These are phyloP conservation scores for Candida ascalaphidarum DNA, from an alignment of 805 yeast species.

Conservation along the genomic window DNA sequence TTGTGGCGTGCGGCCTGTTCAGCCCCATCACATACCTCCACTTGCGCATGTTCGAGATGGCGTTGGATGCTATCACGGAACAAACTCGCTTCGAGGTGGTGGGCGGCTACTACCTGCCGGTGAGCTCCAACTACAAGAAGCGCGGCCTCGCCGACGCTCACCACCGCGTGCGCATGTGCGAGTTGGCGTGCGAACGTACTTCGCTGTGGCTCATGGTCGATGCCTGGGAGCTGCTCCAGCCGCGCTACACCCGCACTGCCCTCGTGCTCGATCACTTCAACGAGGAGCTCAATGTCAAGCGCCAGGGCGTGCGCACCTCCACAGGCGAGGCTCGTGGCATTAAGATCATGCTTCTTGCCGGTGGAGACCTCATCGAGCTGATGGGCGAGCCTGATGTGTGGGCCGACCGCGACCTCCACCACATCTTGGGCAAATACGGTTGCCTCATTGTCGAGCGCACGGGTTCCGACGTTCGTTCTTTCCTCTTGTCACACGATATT, in stretches of 20 bases:
- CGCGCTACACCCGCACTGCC: slow-evolving; percentile 87
- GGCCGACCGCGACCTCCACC: slow-evolving; percentile 94
- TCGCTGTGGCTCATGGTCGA: slow-evolving; percentile 98
- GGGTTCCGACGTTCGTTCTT: slow-evolving; percentile 90
- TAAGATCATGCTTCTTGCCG: slow-evolving; percentile 92
- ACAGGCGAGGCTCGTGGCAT: slow-evolving; percentile 67
- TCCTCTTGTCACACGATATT: slow-evolving; percentile 86
- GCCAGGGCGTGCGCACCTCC: slow-evolving; percentile 70
- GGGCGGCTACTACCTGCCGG: slow-evolving; percentile 96
- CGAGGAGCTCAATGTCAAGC: slow-evolving; percentile 83
- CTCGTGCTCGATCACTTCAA: slow-evolving; percentile 94
- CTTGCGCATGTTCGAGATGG: slow-evolving; percentile 98
- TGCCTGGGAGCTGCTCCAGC: slow-evolving; percentile 96
- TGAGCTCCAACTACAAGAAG: slow-evolving; percentile 84
- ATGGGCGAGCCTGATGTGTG: slow-evolving; percentile 99
- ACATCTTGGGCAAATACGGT: slow-evolving; percentile 91
- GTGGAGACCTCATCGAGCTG: slow-evolving; percentile 94
- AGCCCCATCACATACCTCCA: slow-evolving; percentile 94
- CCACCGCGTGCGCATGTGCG: slow-evolving; percentile 97
- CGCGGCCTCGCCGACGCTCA: slow-evolving; percentile 84
- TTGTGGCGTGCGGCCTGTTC: slow-evolving; percentile 96
- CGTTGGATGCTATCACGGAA: slow-evolving; percentile 85
- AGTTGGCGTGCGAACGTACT: slow-evolving; percentile 94
- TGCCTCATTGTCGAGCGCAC: slow-evolving; percentile 95
- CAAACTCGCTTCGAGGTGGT: slow-evolving; percentile 90